Percentiles rank a stretch among this genome's conserved stretches.
Conservation (phyloP, 2,329 filamentous ascomycete genomes). For the Microcyclosporella mali region DNA sequence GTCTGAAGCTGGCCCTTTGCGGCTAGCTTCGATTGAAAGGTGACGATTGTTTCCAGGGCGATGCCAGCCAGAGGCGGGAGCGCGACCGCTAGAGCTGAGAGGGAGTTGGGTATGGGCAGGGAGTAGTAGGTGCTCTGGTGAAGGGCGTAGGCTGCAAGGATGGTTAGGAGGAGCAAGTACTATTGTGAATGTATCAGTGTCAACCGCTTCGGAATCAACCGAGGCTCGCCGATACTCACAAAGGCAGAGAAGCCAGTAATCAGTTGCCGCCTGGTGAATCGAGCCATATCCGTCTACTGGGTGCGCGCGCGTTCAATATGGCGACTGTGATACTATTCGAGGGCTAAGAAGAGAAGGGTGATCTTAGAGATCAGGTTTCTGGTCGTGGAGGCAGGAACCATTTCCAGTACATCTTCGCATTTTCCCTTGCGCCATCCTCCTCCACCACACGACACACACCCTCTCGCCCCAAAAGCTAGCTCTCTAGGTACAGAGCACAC, state of each 20-base stretch:
- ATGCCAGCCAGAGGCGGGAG: slow-evolving; percentile 41
- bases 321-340: too few relatives aligned
- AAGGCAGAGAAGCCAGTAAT: slow-evolving; percentile 35
- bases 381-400: too few relatives aligned
- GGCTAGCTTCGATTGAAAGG: slow-evolving; percentile 28
- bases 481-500: too few relatives aligned
- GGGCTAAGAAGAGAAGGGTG: too few relatives aligned
- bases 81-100: slow-evolving; percentile 37
- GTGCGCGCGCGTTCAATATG: too few relatives aligned
- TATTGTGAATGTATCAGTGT: slow-evolving; percentile 18
- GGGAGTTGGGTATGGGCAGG: slow-evolving; percentile 38
- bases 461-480: too few relatives aligned
- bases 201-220: too few relatives aligned
- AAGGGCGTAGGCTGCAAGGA: slow-evolving; percentile 35
- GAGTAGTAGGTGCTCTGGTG: slow-evolving; percentile 31
- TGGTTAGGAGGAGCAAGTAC: slow-evolving; percentile 39
- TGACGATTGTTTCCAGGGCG: slow-evolving; percentile 36
- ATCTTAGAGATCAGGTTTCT: too few relatives aligned
- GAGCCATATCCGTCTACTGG: slow-evolving; percentile 5
- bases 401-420: too few relatives aligned
- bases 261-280: slow-evolving; percentile 33
- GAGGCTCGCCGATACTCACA: slow-evolving; percentile 20
- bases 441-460: too few relatives aligned
- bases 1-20: slow-evolving; percentile 19
- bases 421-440: too few relatives aligned